Evolutionary conservation across 768 basidiomycete genomes (phyloP).

Genomic region (Leccinum arenicola): DNA sequence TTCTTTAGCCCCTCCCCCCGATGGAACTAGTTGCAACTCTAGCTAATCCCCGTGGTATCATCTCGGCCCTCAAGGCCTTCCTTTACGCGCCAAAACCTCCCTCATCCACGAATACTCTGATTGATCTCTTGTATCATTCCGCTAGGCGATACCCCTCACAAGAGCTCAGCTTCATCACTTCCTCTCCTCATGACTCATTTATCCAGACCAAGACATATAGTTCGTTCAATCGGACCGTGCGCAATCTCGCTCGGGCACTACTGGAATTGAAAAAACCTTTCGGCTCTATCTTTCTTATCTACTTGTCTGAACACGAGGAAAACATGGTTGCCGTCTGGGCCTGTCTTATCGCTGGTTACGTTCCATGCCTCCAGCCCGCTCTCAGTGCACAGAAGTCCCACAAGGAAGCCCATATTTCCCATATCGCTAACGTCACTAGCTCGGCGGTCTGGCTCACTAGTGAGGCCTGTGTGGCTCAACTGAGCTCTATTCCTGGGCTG

Average conservation of each 20-base stretch:
- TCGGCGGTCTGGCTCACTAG: slow-evolving; percentile 23
- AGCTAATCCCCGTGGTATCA: not conserved
- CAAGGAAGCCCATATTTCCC: not conserved
- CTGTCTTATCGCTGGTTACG: not conserved
- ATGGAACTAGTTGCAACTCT: not conserved
- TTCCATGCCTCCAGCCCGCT: not conserved
- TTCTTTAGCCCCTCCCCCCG: not conserved
- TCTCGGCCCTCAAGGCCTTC: not conserved
- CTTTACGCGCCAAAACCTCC: not conserved
- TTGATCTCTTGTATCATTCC: slow-evolving; percentile 21
- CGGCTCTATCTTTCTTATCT: not conserved
- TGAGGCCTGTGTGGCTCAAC: slow-evolving; percentile 21
- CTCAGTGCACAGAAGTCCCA: not conserved
- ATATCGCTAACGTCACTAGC: slow-evolving; percentile 16
- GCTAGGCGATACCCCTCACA: slow-evolving; percentile 21
- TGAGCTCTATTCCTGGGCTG: not conserved
- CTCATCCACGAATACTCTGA: slow-evolving; percentile 12
- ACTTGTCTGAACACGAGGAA: not conserved
- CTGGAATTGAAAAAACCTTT: not conserved
- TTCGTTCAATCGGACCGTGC: not conserved
- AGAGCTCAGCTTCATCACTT: slow-evolving; percentile 24
- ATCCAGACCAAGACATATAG: slow-evolving; percentile 8
- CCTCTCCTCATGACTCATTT: slow-evolving; percentile 25
- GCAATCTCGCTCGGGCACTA: not conserved
- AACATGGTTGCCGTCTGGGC: not conserved